Percentiles rank a stretch among this genome's conserved stretches.
These are phyloP conservation scores for Anethum foeniculum DNA, from an alignment of 140 eudicot species.

Conservation along the genomic window DNA sequence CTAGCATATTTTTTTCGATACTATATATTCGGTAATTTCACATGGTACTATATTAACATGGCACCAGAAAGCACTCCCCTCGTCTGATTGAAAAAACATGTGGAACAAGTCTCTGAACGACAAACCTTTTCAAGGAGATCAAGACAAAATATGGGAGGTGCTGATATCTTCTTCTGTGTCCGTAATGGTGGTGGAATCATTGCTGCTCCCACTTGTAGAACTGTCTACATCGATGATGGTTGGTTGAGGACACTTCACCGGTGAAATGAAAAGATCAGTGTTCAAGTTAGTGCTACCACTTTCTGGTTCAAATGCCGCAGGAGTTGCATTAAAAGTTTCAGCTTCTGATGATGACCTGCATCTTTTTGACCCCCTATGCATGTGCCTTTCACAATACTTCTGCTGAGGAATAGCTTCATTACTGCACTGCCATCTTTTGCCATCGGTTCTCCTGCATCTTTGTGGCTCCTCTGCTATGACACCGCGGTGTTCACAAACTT, in stretches of 20 bases:
- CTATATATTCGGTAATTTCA: neutral
- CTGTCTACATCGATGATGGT: neutral
- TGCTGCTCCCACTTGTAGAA: slow-evolving; percentile 20
- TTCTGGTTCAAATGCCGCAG: neutral
- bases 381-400: slow-evolving; percentile 47
- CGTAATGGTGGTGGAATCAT: slow-evolving; percentile 39
- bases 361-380: slow-evolving; percentile 52
- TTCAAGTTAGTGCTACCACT: slow-evolving; percentile 19
- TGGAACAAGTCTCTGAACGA: neutral
- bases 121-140: neutral
- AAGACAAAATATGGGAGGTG: neutral
- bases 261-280: slow-evolving; percentile 8
- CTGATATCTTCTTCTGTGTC: slow-evolving; percentile 25
- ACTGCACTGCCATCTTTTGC: slow-evolving; percentile 64
- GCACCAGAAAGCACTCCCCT: too few species aligned
- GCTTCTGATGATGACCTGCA: slow-evolving; percentile 2
- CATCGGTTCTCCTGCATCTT: slow-evolving; percentile 71
- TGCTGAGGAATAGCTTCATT: slow-evolving; percentile 28
- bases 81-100: neutral
- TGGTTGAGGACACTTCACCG: slow-evolving; percentile 14
- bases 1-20: neutral
- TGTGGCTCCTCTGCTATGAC: slow-evolving; percentile 14
- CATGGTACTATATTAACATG: neutral
- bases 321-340: neutral
- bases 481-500: neutral